These are phyloP conservation scores for Roridomyces roridus DNA, from an alignment of 768 basidiomycete genomes.

Conservation along the genomic window DNA sequence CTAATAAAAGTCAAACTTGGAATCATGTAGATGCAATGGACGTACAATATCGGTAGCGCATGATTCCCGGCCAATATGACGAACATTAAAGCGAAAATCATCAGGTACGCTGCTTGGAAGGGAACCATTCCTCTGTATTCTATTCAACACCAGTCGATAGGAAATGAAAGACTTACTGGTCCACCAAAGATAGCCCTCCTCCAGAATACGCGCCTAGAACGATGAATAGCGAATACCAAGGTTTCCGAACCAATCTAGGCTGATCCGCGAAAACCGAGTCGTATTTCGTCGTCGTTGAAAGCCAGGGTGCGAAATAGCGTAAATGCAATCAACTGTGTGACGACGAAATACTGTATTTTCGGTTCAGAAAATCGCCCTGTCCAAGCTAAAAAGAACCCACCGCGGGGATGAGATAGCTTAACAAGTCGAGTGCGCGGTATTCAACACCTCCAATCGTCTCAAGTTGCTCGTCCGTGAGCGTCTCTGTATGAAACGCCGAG, in stretches of 20 bases:
- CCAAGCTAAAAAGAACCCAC: slow-evolving; percentile 39
- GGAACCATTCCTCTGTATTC: slow-evolving; percentile 65
- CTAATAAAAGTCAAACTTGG: slow-evolving; percentile 32
- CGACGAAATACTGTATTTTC: slow-evolving; percentile 66
- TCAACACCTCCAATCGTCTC: slow-evolving; percentile 82
- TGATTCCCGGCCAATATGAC: slow-evolving; percentile 81
- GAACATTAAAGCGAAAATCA: slow-evolving; percentile 66
- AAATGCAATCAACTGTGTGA: slow-evolving; percentile 60
- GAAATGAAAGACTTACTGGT: slow-evolving; percentile 45
- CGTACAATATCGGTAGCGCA: slow-evolving; percentile 46
- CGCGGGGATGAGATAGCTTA: slow-evolving; percentile 55
- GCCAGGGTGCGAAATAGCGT: slow-evolving; percentile 68
- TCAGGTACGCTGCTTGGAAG: slow-evolving; percentile 68
- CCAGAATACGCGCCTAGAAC: slow-evolving; percentile 64
- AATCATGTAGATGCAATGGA: background rate
- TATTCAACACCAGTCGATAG: background rate
- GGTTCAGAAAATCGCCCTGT: background rate
- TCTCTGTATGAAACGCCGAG: slow-evolving; percentile 58
- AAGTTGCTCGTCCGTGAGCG: slow-evolving; percentile 67
- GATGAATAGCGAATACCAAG: slow-evolving; percentile 60
- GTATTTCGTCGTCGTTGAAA: slow-evolving; percentile 49
- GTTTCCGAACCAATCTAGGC: slow-evolving; percentile 55
- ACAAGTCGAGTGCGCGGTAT: slow-evolving; percentile 63
- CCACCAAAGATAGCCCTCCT: slow-evolving; percentile 72
- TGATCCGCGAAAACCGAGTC: slow-evolving; percentile 58